Base-by-base conservation (phyloP, 495 filamentous ascomycete species). In the Oidiodendron maius region DNA sequence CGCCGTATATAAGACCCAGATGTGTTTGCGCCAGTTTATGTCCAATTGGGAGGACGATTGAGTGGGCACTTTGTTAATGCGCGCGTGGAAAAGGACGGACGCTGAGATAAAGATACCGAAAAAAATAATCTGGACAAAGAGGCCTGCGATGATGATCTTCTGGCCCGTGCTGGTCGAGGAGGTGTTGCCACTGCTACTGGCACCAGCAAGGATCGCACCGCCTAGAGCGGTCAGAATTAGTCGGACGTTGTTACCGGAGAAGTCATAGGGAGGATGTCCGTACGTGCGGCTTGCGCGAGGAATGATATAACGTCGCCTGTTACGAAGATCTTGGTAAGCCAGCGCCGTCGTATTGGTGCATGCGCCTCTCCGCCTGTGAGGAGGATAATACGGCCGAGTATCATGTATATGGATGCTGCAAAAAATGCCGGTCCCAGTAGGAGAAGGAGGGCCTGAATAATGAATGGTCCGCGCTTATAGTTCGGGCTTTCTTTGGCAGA, bases 321-420 rank as follows among this genome's bases (percentile, higher is more conserved):
- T 5, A 78, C 70, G 55, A 75, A 75, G 36, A 65, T 50, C 34
- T 61, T 67, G 1, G 71, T 75, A 26, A 75, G 50, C 52, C 68
- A 64, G n/a, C 48, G 59, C 17, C 43, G 40, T 4, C 51, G 59
- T 35, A 77, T 62, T 5, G 68, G 46, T 4, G 62, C 55, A 46
- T 62, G 65, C 1, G 47, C 3, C 20, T 77, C 75, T 16, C 68
- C 56, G 43, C 53, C 77, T 17, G 71, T 64, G 2, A 68, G 52
- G 10, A 56, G 22, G 22, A 78, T 71, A 4, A 80, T 59, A 1
- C 76, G 67, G 0, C 67, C 72, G 0, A 77, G 61, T 15, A 68
- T 61, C 74, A 78, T 78, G 52, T 78, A 78, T 34, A 78, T 75
- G 0, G 67, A 71, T 0, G 74, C 75, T 6, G 76, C 73, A 51